Evolutionary conservation across 306 rosid genomes (phyloP), one percentile per base, ranked within the genome.

Genomic region (Fagus sylvatica): DNA sequence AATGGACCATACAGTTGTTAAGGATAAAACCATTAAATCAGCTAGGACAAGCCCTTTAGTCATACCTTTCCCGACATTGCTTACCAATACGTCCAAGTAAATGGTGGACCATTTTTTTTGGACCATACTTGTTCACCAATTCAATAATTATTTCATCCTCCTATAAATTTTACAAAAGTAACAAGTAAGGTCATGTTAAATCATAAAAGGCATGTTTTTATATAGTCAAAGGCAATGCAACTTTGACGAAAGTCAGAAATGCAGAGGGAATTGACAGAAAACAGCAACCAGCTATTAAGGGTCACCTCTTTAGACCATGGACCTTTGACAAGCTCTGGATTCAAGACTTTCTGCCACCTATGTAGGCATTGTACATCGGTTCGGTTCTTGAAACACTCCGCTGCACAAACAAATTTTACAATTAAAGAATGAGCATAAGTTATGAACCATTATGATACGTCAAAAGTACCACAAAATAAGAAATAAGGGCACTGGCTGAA

Each of bases 11-110:
- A 12, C n/a, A 60, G 6, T 66, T 41, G 39, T n/a, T 13, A 54
- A 40, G 77, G 68, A 12, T 22, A 55, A 56, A 61, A 74, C 66
- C 55, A 32, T 36, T 39, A 3, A 55, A 57, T 66, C 51, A 76
- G 72, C 46, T 32, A 72, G 33, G 73, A 69, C 48, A 57, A 78
- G 61, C 36, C 53, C 36, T 57, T 7, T 69, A 12, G 33, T 36
- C 93, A 68, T 91, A 96, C 99, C 99, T 96, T 96, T 96, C 99
- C 61, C 99, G 91, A 67, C 99, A 96, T 80, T 96, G 99, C 89
- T 96, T 96, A 67, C 99, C 99, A 74, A 93, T 96, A n/a, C 99
- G 97, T 80, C 99, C 99, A 53, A 96, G 97, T 85, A 96, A 83
- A 80, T 87, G 89, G 96, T 89, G 66, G 99, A 96, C 99, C 99